These are phyloP conservation scores for Phytophthora agathidicida DNA, from an alignment of 352 stramenopile species.

Conservation along the genomic window DNA sequence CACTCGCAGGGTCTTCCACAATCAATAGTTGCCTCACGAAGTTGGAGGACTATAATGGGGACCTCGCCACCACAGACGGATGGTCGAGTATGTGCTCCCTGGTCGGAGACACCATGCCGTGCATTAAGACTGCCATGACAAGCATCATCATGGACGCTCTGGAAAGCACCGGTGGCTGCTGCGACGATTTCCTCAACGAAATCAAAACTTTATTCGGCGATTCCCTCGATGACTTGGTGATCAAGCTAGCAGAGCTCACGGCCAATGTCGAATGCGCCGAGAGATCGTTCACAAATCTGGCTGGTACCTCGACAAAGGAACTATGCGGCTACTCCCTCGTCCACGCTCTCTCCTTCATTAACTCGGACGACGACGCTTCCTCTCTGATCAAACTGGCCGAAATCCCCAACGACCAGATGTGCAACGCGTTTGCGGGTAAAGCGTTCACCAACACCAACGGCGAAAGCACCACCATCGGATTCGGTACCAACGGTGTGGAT, in stretches of 20 bases:
- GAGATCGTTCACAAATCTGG: conserved; percentile 42
- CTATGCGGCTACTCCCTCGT: conserved; percentile 40
- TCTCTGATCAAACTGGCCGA: conserved; percentile 25
- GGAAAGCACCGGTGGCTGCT: conserved; percentile 36
- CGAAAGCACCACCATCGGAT: conserved; percentile 28
- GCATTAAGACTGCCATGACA: conserved; percentile 27
- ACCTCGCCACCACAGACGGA: conserved; percentile 3
- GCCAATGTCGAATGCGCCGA: conserved; percentile 40
- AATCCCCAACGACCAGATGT: conserved; percentile 57
- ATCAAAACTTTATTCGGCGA: conserved; percentile 44
- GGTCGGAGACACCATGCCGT: conserved; percentile 41
- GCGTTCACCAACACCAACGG: conserved; percentile 45
- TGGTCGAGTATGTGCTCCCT: conserved; percentile 31
- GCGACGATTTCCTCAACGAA: conserved; percentile 40
- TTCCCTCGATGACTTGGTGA: conserved; percentile 36
- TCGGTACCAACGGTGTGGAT: conserved; percentile 29
- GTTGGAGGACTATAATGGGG: conserved; percentile 7
- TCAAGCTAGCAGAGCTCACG: conserved; percentile 29
- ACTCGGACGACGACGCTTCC: background rate
- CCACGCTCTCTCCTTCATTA: conserved; percentile 27
- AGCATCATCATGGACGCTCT: conserved; percentile 38
- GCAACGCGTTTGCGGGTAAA: conserved; percentile 43
- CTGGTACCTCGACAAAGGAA: conserved; percentile 26
- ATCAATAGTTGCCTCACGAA: conserved; percentile 35
- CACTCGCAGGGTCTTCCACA: conserved; percentile 12